phyloP scores from a whole-genome alignment of 2,329 filamentous ascomycete genomes.

The Talaromyces sp. region DNA sequence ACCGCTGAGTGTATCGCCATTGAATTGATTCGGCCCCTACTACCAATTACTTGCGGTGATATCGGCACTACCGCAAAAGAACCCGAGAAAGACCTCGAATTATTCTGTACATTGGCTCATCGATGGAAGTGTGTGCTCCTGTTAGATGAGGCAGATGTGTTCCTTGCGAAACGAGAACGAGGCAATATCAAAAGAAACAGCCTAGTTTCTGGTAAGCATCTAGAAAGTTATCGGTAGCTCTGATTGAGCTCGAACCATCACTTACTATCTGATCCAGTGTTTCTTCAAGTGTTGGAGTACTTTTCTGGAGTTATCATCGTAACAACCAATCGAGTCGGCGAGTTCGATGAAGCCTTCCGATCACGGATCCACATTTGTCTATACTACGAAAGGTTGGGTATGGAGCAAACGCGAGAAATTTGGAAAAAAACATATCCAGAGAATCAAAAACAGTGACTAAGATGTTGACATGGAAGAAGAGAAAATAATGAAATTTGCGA shows the following conservation, averaged over 20 bases:
- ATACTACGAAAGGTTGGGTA: conserved; percentile 21
- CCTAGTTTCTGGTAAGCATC: conserved; percentile 24
- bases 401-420: conserved; percentile 14
- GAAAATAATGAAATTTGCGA: conserved; percentile 9
- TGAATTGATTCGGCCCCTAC: conserved; percentile 15
- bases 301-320: conserved; percentile 45
- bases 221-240: too few relatives aligned
- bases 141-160: conserved; percentile 37
- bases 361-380: conserved; percentile 44
- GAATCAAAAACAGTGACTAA: not conserved
- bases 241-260: too few relatives aligned
- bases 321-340: conserved; percentile 47
- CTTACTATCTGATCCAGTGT: conserved; percentile 24
- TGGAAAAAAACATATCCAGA: not conserved
- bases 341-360: conserved; percentile 46
- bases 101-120: conserved; percentile 18
- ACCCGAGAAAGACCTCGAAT: conserved; percentile 24
- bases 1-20: conserved; percentile 16
- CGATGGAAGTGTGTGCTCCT: conserved; percentile 36
- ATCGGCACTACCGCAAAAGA: conserved; percentile 39
- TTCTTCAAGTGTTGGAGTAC: conserved; percentile 44
- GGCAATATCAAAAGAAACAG: conserved; percentile 35
- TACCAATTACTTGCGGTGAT: conserved; percentile 34
- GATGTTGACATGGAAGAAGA: conserved; percentile 13
- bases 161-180: conserved; percentile 30